Evolutionary conservation across 495 filamentous ascomycete species (phyloP), one percentile per base, ranked within the genome.

Genomic region (Beverwykella pulmonaria): DNA sequence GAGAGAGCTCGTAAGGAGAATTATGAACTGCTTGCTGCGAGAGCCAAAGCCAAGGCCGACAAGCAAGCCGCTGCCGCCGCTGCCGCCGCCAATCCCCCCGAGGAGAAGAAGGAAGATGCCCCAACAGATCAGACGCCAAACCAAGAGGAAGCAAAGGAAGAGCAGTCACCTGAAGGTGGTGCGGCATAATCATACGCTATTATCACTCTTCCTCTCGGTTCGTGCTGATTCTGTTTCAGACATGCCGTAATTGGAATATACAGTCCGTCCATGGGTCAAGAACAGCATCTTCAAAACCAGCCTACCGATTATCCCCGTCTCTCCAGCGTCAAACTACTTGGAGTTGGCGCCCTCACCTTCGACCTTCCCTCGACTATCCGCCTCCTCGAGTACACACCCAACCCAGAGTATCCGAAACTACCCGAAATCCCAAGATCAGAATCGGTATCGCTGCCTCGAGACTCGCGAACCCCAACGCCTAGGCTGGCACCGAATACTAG

Each of bases 1-100:
- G 95, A 98, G 61, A 84, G 87, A 73, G 91, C 91, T 53, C 81
- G 93, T 61, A 87, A 86, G 71, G 93, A 97, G 73, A 88, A 93
- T 10, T 96, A 89, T 88, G 90, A 92, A 68, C 78, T 84, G 53
- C 82, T 88, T 77, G 82, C 84, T 65, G 82, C 52, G 46, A 19
- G 73, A 58, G 68, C 53, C 36, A 55, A 61, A 46, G 73, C 53
- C 58, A 48, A 30, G 23, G 69, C 60, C 14, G 74, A 71, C 60
- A 74, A 65, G 23, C 57, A 61, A 41, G 74, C 59, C n/a, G 72
- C 70, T 8, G 65, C 65, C 1, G 61, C 61, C 17, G 68, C 59
- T 17, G 54, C 68, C 14, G 29, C 34, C 22, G 53, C 32, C 7
- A 59, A 56, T 1, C 19, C 15, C 7, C 23, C 47, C 2, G 67